Conservation (phyloP, 257 asterid genomes). For the Orobanche coerulescens region DNA sequence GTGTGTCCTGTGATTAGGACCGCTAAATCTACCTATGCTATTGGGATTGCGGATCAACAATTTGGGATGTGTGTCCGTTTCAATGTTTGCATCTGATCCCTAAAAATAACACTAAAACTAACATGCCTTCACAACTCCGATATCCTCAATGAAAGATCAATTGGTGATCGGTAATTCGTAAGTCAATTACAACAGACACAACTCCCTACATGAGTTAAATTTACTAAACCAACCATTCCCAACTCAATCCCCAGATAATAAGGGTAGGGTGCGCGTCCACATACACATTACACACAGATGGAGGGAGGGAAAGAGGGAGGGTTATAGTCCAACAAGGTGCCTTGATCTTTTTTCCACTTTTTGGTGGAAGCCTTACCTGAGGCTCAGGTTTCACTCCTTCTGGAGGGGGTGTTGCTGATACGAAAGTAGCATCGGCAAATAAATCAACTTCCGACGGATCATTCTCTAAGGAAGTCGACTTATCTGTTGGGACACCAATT, state of each 20-base stretch:
- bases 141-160: neutral
- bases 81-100: neutral
- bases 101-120: neutral
- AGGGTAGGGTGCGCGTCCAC: neutral
- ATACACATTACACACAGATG: neutral
- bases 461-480: constrained; percentile 31
- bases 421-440: constrained; percentile 84
- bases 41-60: neutral
- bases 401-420: constrained; percentile 53
- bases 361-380: constrained; percentile 38
- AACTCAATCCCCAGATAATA: neutral
- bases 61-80: neutral
- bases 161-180: neutral
- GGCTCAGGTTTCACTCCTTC: constrained; percentile 36
- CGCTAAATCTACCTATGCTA: neutral
- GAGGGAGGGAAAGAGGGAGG: neutral
- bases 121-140: neutral
- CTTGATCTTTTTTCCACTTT: constrained; percentile 6
- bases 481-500: constrained; percentile 36
- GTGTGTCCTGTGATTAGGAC: too few relatives aligned
- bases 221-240: neutral
- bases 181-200: neutral
- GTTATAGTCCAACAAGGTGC: neutral
- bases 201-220: neutral
- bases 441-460: constrained; percentile 68